Evolutionary conservation across 2,329 filamentous ascomycete genomes (phyloP), one percentile per base, ranked within the genome.

Genomic region (Fusarium sambucinum): DNA sequence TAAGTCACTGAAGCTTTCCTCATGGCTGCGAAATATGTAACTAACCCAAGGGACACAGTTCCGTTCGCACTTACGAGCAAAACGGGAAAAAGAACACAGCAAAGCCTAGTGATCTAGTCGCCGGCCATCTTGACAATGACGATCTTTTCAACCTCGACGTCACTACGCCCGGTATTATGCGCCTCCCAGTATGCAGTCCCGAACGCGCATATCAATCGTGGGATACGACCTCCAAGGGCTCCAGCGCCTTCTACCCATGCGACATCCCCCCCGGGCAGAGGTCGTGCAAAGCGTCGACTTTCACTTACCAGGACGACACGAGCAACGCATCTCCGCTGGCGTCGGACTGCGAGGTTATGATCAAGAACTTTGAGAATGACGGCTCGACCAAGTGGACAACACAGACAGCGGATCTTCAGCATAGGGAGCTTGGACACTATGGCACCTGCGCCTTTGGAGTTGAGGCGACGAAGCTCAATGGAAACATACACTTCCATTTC

Each of bases 401-500:
- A n/a, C 11, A 50, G 46, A 50, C 32, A n/a, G 50, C 16, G 5
- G 6, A 1, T 17, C 41, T n/a, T 29, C 6, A 19, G 12, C 41
- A 29, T 9, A 19, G 25, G 11, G 25, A 45, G 25, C 41, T 45
- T 19, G 17, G 41, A 27, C 17, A 45, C 4, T 25, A 32, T 19
- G 37, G 29, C 5, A 53, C 50, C 37, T 53, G 50, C 29, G 50
- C 38, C 21, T 33, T 53, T 33, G 50, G 50, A 19, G 50, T 53
- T 33, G 50, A 44, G 12, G 38, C 50, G 8, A 53, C 16, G 2
- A 7, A 19, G 11, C 19, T 33, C 8, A 19, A 53, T 27, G 50
- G 50, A 42, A 53, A 53, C 8, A 19, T 42, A 3, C 0, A 53
- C 27, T 53, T 42, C 17, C 5, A 25, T 19, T 14, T 53, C 8